Conservation (phyloP, 768 basidiomycete species). For the Pleurotus tuoliensis region DNA sequence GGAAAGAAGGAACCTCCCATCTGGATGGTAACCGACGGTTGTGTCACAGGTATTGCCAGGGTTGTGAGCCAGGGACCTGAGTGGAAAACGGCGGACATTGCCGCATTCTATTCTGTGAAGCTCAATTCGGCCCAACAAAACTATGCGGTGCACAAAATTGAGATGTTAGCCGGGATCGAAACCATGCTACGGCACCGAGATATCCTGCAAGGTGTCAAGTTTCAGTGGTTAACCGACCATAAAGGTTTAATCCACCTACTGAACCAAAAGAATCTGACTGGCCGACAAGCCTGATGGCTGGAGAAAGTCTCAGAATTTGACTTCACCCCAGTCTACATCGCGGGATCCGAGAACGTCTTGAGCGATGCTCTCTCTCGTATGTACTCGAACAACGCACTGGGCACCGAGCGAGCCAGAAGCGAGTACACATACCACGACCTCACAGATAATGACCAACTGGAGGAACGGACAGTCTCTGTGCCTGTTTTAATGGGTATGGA, state of each 20-base stretch:
- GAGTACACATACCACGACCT: slow-evolving; percentile 12
- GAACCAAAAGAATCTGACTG: too few species aligned
- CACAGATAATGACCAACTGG: too few species aligned
- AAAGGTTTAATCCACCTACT: too few species aligned
- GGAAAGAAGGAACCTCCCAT: slow-evolving; percentile 5
- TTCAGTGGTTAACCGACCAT: background rate
- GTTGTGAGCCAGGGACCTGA: slow-evolving; percentile 9
- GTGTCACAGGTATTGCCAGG: slow-evolving; percentile 13
- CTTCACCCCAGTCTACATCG: slow-evolving; percentile 13
- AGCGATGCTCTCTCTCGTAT: slow-evolving; percentile 18
- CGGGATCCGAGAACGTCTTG: slow-evolving; percentile 7
- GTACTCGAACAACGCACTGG: slow-evolving; percentile 11
- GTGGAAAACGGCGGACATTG: slow-evolving; percentile 21
- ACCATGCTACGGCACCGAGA: slow-evolving; percentile 9
- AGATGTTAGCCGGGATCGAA: slow-evolving; percentile 11
- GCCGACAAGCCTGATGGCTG: background rate
- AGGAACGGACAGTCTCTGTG: too few species aligned
- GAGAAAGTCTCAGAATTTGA: slow-evolving; percentile 13
- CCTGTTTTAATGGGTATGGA: too few species aligned
- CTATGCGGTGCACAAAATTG: too few species aligned
- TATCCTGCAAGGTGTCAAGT: slow-evolving; percentile 7
- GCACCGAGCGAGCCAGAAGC: slow-evolving; percentile 9
- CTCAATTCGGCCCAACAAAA: slow-evolving; percentile 9
- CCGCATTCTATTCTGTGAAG: slow-evolving; percentile 19
- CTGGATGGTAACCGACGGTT: slow-evolving; percentile 17